Evolutionary conservation across 306 rosid genomes (phyloP).

Genomic region (Acacia crassicarpa): DNA sequence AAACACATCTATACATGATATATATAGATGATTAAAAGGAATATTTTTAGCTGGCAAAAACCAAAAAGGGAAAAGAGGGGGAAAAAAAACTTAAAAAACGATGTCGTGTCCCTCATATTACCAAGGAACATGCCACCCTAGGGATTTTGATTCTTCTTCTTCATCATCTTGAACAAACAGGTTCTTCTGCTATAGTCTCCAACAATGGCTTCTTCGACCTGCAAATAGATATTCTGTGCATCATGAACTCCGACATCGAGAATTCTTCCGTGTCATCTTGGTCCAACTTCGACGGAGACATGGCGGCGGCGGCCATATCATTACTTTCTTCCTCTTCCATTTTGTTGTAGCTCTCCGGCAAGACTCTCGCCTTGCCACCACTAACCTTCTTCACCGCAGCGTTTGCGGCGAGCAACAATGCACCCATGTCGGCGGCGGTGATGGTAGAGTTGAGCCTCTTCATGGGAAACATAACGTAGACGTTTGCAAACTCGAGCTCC

Average conservation of each 20-base stretch:
- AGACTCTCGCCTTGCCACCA: constrained; percentile 30
- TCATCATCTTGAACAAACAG: constrained; percentile 34
- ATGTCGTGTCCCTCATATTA: neutral
- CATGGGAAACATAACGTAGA: constrained; percentile 75
- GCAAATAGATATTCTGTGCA: constrained; percentile 62
- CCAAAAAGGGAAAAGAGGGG: neutral
- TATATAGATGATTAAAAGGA: neutral
- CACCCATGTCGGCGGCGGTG: constrained; percentile 62
- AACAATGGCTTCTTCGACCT: constrained; percentile 83
- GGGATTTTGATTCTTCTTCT: neutral
- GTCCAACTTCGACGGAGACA: constrained; percentile 35
- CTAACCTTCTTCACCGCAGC: constrained; percentile 40
- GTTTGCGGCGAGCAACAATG: constrained; percentile 52
- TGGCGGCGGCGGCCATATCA: neutral
- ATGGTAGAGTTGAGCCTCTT: constrained; percentile 65
- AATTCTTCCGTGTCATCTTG: constrained; percentile 66
- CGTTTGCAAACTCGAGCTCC: constrained; percentile 61
- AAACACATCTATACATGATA: neutral
- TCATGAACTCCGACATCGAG: constrained; percentile 48
- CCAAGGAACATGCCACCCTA: neutral
- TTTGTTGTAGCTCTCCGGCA: constrained; percentile 26
- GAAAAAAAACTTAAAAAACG: too few species aligned
- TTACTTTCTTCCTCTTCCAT: constrained; percentile 8
- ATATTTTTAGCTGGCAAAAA: neutral
- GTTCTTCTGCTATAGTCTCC: constrained; percentile 81